Percentiles rank a stretch among this genome's conserved stretches.
Evolutionary conservation across 345 rosid genomes (phyloP).

Genomic region (Camelina laxa): DNA sequence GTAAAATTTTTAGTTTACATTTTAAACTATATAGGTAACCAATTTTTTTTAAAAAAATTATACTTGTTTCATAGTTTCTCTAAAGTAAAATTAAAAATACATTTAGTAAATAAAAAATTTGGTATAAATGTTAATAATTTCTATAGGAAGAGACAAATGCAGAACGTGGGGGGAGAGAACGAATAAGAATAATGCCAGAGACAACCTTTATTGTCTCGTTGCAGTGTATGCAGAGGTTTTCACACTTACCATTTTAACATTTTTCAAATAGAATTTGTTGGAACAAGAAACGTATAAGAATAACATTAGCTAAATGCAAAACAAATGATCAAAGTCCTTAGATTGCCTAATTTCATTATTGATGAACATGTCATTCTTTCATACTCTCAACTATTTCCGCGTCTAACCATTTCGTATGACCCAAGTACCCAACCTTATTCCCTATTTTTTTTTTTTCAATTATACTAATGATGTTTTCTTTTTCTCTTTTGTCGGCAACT

Average conservation of each 20-base stretch:
- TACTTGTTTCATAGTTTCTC: not conserved
- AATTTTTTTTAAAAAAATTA: too few relatives aligned
- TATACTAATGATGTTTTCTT: not conserved
- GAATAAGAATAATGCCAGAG: conserved; percentile 35
- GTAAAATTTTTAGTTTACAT: not conserved
- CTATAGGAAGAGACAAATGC: conserved; percentile 28
- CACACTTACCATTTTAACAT: conserved; percentile 17
- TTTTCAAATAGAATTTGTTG: conserved; percentile 32
- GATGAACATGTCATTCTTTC: conserved; percentile 38
- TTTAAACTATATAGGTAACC: not conserved
- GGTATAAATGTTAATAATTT: conserved; percentile 1
- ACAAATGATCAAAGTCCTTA: conserved; percentile 37
- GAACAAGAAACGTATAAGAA: conserved; percentile 24
- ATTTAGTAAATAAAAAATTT: not conserved
- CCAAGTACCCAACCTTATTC: not conserved
- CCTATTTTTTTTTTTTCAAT: not conserved
- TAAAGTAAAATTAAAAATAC: not conserved
- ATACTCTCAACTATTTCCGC: conserved; percentile 28
- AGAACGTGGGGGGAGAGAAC: conserved; percentile 32
- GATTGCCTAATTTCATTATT: conserved; percentile 47
- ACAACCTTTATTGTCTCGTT: conserved; percentile 38
- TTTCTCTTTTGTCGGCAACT: conserved; percentile 35
- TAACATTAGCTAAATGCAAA: conserved; percentile 17
- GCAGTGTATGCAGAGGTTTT: conserved; percentile 26
- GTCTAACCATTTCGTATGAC: conserved; percentile 29